Percentiles rank a stretch among this genome's conserved stretches.
Evolutionary conservation across 345 rosid genomes (phyloP).

Genomic region (Mallotus nudiflorus): DNA sequence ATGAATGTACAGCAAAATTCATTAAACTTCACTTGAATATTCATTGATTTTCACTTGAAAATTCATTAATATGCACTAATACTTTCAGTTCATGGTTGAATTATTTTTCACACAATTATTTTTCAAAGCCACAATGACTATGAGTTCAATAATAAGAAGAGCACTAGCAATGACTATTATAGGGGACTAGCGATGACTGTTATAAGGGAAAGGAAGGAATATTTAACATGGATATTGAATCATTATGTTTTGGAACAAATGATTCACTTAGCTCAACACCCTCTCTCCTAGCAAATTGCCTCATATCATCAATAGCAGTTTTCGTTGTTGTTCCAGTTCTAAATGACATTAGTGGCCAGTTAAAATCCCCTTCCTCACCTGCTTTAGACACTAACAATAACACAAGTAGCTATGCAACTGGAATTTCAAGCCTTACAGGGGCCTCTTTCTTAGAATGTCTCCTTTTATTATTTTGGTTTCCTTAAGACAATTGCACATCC

Average conservation of each 20-base stretch:
- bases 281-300: constrained; percentile 48
- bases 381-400: constrained; percentile 60
- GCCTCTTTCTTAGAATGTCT: constrained; percentile 78
- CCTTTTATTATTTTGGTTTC: constrained; percentile 61
- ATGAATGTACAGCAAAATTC: too few species aligned
- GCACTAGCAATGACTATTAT: constrained; percentile 12
- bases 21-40: too few species aligned
- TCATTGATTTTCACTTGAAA: too few species aligned
- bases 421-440: constrained; percentile 66
- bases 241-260: constrained; percentile 42
- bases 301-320: constrained; percentile 29
- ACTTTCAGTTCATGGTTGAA: too few species aligned
- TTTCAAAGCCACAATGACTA: constrained; percentile 11
- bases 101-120: too few species aligned
- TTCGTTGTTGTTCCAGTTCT: too few species aligned
- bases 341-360: too few species aligned
- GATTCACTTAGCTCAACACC: constrained; percentile 62
- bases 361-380: constrained; percentile 47
- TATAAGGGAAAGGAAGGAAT: constrained; percentile 7
- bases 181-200: too few species aligned
- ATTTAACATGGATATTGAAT: constrained; percentile 32
- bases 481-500: constrained; percentile 31
- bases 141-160: constrained; percentile 18
- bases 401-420: constrained; percentile 66
- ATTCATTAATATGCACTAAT: too few species aligned